Evolutionary conservation across 164 flowering plant genomes (phyloP).

Genomic region (Tinospora cordifolia): DNA sequence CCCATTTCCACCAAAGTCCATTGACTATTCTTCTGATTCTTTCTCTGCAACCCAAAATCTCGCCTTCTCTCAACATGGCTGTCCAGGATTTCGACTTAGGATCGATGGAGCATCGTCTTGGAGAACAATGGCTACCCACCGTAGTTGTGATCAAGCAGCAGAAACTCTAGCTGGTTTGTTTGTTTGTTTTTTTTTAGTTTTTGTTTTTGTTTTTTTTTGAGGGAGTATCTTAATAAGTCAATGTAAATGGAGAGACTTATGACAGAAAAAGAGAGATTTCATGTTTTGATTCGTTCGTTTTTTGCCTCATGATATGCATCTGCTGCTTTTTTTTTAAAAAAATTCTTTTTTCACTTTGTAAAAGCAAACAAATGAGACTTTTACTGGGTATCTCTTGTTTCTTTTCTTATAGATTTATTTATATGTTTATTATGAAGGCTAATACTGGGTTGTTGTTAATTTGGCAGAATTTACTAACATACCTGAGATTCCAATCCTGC

Average conservation of each 20-base stretch:
- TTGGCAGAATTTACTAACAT: slow-evolving; percentile 26
- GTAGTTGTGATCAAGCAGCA: slow-evolving; percentile 19
- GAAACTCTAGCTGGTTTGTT: slow-evolving; percentile 25
- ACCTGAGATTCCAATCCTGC: slow-evolving; percentile 44
- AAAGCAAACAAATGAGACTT: too few relatives aligned
- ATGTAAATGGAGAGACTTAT: not conserved
- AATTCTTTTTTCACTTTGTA: too few relatives aligned
- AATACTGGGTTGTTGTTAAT: not conserved
- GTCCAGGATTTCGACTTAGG: slow-evolving; percentile 10
- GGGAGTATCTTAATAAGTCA: not conserved
- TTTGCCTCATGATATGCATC: not conserved
- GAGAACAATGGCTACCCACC: slow-evolving; percentile 11
- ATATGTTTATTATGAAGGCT: not conserved
- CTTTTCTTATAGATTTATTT: not conserved
- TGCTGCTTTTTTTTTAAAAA: too few relatives aligned
- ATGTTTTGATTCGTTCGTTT: not conserved
- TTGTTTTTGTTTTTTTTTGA: not conserved
- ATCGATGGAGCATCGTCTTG: slow-evolving; percentile 15
- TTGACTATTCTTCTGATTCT: slow-evolving; percentile 12
- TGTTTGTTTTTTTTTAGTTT: not conserved
- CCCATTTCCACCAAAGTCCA: slow-evolving; percentile 5
- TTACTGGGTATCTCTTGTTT: not conserved
- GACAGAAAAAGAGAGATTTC: not conserved
- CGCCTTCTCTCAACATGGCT: slow-evolving; percentile 18
- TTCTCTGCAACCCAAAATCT: slow-evolving; percentile 13